Base-by-base conservation (phyloP, 1,284 basidiomycete species). In the Cutaneotrichosporon sp. region DNA sequence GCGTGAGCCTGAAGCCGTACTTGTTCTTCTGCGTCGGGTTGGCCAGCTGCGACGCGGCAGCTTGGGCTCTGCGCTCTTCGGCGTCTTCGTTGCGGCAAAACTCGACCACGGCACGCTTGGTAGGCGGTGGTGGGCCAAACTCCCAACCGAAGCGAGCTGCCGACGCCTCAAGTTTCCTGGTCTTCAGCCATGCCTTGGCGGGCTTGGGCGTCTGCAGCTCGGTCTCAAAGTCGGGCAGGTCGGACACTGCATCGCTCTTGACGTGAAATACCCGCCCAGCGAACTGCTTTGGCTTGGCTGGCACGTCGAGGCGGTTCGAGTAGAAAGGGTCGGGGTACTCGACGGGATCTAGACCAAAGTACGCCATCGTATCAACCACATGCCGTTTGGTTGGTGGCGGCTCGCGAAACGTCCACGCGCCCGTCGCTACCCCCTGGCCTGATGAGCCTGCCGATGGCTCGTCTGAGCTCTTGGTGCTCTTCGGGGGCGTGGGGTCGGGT, bases 271-370 rank as follows among this genome's bases (percentile, higher is more conserved):
- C 70, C 1, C 89, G 74, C 0, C 91, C 92, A 13, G 84, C 91
- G 66, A 88, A 93, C 69, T 91, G 87, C 63, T 84, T 80, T 0
- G 86, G 77, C 14, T 77, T 75, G 38, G 80, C 78, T 0, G 90
- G 87, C 0, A 85, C 81, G 67, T 97, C 94, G 2, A 65, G 65
- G 10, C 80, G 79, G 50, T 84, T 81, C 3, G 88, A 88, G 69
- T 90, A 97, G 70, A 82, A 86, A 0, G 93, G 88, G 18, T 82
- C 77, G 18, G 78, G 80, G 70, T 96, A 93, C 20, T 88, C 70
- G 59, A 84, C 84, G 34, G 72, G 75, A 2, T 83, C 82, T 12
- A 89, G 70, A 8, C 79, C 79, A 57, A 79, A 75, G 1, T 69
- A 63, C 39, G 82, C 80, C 38, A 88, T 71, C 21, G 78, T 81